phyloP scores from a whole-genome alignment of 108 stramenopile species.

The Schizochytrium sp. region DNA sequence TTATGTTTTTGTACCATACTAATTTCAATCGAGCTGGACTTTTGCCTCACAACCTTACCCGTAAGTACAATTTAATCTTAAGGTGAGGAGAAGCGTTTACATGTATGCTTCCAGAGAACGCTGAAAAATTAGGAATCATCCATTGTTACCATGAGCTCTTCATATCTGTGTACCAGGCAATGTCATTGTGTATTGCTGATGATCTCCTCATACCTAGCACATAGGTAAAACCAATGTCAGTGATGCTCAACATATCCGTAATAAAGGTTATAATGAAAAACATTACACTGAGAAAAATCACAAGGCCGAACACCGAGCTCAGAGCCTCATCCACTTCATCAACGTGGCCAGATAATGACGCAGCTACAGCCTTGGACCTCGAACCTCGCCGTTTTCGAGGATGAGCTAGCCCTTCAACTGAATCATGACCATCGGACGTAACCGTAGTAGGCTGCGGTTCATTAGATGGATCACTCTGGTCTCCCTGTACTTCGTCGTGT shows the following conservation, averaged over 20 bases:
- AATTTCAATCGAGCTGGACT: too few relatives aligned
- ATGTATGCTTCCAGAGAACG: background rate
- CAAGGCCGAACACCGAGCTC: background rate
- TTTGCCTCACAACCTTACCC: too few relatives aligned
- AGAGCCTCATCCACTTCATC: constrained; percentile 26
- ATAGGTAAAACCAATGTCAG: constrained; percentile 14
- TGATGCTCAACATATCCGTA: background rate
- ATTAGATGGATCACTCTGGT: too few relatives aligned
- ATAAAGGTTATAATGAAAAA: background rate
- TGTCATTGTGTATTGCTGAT: background rate
- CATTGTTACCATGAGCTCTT: constrained; percentile 16
- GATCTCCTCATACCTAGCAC: background rate
- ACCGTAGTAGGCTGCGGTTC: too few relatives aligned
- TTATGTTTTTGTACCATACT: too few relatives aligned
- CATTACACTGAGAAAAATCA: constrained; percentile 12
- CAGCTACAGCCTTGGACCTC: background rate
- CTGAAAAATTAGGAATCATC: background rate
- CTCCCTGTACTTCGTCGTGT: too few relatives aligned
- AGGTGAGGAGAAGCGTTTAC: too few relatives aligned
- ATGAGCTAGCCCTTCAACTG: too few relatives aligned
- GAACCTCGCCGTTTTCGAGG: too few relatives aligned
- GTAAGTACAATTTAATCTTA: too few relatives aligned
- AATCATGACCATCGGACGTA: too few relatives aligned
- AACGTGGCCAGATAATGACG: background rate
- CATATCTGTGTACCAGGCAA: constrained; percentile 31